Evolutionary conservation across 2,329 filamentous ascomycete genomes (phyloP), one percentile per base, ranked within the genome.

Genomic region (Colletotrichum camelliae): DNA sequence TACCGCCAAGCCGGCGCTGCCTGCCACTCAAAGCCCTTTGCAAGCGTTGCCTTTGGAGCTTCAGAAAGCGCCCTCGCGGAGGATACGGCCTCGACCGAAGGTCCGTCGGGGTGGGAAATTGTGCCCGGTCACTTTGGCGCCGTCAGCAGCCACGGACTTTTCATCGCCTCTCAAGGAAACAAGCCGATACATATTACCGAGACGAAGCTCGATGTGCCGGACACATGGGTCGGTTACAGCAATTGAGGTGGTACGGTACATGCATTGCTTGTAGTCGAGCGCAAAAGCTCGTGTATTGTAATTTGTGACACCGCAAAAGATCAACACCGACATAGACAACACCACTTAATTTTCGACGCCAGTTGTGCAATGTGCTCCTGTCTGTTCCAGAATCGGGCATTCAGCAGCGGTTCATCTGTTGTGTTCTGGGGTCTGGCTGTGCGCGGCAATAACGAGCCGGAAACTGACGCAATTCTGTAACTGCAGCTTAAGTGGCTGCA

Each of bases 101-200:
- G 80, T 80, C 65, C 70, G 77, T 74, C 72, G 83, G 75, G 21
- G 72, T 77, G 77, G 76, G 57, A 29, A 13, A 57, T 86, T 12
- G 39, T 83, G 5, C 78, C 77, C 5, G 83, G 83, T 31, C 86
- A 89, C 72, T 95, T 95, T 80, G 93, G 93, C 27, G 92, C 89
- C 12, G 84, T 93, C 21, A 92, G 93, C 1, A 89, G 91, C 67
- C 84, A 88, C 18, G 93, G 92, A 7, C 80, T 94, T 18, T 93
- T 89, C 77, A 72, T 92, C n/a, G 52, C 39, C 4, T 37, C 18
- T 10, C 21, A n/a, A 6, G 7, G n/a, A 18, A 9, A 7, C n/a
- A 60, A 37, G 13, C 37, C 37, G 21, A 31, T 15, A 52, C 8
- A n/a, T 4, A 10, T 18, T n/a, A 48, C 6, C 4, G 70, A 81